Evolutionary conservation across 768 basidiomycete genomes (phyloP).

Genomic region (Cystofilobasidium capitatum): DNA sequence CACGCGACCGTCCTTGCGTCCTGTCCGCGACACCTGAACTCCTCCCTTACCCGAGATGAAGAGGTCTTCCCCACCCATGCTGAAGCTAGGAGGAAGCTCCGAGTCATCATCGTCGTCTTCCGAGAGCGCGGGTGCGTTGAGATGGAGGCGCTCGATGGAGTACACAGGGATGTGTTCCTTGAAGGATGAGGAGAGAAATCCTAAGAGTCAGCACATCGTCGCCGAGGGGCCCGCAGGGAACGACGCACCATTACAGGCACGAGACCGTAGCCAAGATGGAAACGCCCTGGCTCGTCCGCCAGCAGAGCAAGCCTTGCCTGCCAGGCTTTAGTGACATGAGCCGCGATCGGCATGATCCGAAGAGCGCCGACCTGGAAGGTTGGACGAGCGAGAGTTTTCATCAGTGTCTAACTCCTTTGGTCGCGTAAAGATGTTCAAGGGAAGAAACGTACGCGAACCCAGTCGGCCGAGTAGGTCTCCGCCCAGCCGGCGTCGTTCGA

Average conservation of each 20-base stretch:
- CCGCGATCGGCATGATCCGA: slow-evolving; percentile 4
- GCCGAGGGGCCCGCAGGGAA: too few species aligned
- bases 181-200: too few species aligned
- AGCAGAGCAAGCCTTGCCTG: not conserved
- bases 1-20: not conserved
- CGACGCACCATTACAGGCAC: not conserved
- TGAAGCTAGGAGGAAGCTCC: too few species aligned
- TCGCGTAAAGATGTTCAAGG: not conserved
- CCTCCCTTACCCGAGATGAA: too few species aligned
- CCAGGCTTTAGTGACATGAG: not conserved
- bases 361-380: not conserved
- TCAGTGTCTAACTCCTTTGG: too few species aligned
- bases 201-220: too few species aligned
- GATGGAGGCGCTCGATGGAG: slow-evolving; percentile 3
- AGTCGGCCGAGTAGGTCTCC: slow-evolving; percentile 11
- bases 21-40: not conserved
- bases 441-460: not conserved
- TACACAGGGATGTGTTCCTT: slow-evolving; percentile 17
- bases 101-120: too few species aligned
- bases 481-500: slow-evolving; percentile 6
- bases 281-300: not conserved
- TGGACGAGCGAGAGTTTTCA: not conserved
- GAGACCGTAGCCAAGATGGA: slow-evolving; percentile 1
- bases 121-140: not conserved
- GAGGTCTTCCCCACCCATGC: too few species aligned